Evolutionary conservation across 441 rosid genomes (phyloP), one percentile per base, ranked within the genome.

Genomic region (Adansonia gregorii): DNA sequence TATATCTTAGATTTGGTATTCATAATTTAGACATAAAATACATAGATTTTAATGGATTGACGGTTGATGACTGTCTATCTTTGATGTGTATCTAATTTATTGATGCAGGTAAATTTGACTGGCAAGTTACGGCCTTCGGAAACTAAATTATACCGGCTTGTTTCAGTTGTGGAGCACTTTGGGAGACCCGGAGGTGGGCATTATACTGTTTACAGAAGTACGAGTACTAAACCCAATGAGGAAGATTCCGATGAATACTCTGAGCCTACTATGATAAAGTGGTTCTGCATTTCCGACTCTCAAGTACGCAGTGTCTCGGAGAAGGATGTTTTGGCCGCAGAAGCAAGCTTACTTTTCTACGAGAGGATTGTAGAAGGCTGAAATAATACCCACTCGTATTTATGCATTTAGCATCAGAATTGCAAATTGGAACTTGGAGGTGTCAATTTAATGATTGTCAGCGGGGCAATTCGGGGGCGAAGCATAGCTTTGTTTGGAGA

Each of bases 251-350:
- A 67, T 49, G 82, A 74, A 74, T 67, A 54, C 60, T 45, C n/a
- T 4, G 78, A 79, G 46, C 77, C 82, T 56, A 76, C 82, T 60
- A 55, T 14, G 2, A 59, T 63, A 46, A 84, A 78, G 10, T 93
- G 99, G 98, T 93, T 92, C 82, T 85, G 87, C 83, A 85, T 92
- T 77, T 95, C 98, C 15, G 97, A 93, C 86, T 86, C 97, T 6
- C 81, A 92, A 63, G 97, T 93, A 24, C 17, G 35, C 24, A 54
- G 75, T 48, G 93, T 89, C 20, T 80, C 91, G 0, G 95, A 90
- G 87, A 82, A 78, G 54, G 95, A 93, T 64, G 97, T 91, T 85
- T 89, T 91, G 49, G 85, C 87, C 60, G 92, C 99, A 20, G 95
- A 91, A 80, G 98, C 97, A 58, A 91, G 92, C 86, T 74, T 95